A percentile compares a stretch with the other conserved stretches of the same genome.
Evolutionary conservation across 2,329 filamentous ascomycete species (phyloP).

Genomic region (Hypoxylon sp.): DNA sequence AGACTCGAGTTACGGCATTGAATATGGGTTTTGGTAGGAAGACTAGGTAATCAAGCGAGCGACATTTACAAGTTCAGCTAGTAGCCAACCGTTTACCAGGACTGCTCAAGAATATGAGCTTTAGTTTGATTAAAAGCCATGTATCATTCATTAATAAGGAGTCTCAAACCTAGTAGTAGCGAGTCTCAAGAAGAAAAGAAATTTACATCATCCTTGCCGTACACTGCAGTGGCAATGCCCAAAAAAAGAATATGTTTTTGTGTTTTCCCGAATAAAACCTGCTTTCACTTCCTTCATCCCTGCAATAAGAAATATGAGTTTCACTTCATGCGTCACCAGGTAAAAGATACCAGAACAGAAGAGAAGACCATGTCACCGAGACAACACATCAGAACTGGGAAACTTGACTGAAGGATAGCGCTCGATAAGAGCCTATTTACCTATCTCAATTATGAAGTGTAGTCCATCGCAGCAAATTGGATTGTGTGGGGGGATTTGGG

Average conservation of each 20-base stretch:
- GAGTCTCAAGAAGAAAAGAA: background rate
- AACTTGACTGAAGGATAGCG: conserved; percentile 23
- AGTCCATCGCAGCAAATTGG: conserved; percentile 26
- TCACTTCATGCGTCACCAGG: background rate
- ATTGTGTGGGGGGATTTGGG: background rate
- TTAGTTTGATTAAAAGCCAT: background rate
- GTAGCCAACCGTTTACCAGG: background rate
- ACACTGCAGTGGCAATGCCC: background rate
- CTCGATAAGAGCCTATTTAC: conserved; percentile 46
- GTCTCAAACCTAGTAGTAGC: background rate
- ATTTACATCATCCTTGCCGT: background rate
- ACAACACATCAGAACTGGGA: background rate
- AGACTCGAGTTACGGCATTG: no score
- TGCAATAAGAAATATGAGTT: background rate
- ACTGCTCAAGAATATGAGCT: background rate
- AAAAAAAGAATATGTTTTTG: background rate
- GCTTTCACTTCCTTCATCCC: background rate
- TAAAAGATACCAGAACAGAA: background rate
- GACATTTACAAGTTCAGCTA: background rate
- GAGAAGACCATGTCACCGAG: background rate
- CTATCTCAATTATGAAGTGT: conserved; percentile 44
- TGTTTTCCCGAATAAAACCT: background rate
- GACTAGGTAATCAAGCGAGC: background rate
- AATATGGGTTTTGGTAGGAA: no score
- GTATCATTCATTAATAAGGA: background rate